Percentiles rank a stretch among this genome's conserved stretches.
phyloP scores from a whole-genome alignment of 495 filamentous ascomycete species.

The Hypoxylon subgilvum region DNA sequence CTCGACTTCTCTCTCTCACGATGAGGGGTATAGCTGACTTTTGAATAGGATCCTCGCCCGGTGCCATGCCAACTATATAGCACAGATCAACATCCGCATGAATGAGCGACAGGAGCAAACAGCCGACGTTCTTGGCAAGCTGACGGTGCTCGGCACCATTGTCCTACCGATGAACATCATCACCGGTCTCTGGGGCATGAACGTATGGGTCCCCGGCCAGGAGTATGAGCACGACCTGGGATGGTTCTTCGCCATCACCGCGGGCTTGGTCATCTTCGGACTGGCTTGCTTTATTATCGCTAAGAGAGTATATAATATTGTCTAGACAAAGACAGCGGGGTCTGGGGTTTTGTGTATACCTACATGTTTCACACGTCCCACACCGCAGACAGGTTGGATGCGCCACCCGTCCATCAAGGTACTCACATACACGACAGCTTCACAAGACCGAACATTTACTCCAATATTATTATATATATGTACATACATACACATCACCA shows the following conservation, averaged over 20 bases:
- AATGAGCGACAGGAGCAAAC: constrained; percentile 97
- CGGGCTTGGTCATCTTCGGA: constrained; percentile 76
- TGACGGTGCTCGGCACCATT: constrained; percentile 95
- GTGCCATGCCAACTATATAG: constrained; percentile 94
- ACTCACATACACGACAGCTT: constrained; percentile 12
- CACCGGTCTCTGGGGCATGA: constrained; percentile 99
- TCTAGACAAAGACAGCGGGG: constrained; percentile 37
- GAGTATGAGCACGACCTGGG: constrained; percentile 60
- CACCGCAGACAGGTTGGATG: neutral
- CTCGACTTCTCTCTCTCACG: neutral
- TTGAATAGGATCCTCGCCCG: constrained; percentile 79
- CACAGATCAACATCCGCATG: constrained; percentile 90
- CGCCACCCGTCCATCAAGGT: constrained; percentile 24
- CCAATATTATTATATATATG: neutral
- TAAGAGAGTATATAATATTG: constrained; percentile 70
- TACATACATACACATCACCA: neutral
- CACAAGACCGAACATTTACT: neutral
- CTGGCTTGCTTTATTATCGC: constrained; percentile 79
- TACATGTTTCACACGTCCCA: constrained; percentile 3
- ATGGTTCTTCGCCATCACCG: constrained; percentile 74
- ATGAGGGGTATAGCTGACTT: constrained; percentile 23
- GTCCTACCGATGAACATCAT: constrained; percentile 98
- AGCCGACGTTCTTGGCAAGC: constrained; percentile 88
- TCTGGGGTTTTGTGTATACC: neutral
- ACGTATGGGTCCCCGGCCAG: constrained; percentile 92